Conservation (phyloP, 1,284 basidiomycete species). For the Malassezia vespertilionis region DNA sequence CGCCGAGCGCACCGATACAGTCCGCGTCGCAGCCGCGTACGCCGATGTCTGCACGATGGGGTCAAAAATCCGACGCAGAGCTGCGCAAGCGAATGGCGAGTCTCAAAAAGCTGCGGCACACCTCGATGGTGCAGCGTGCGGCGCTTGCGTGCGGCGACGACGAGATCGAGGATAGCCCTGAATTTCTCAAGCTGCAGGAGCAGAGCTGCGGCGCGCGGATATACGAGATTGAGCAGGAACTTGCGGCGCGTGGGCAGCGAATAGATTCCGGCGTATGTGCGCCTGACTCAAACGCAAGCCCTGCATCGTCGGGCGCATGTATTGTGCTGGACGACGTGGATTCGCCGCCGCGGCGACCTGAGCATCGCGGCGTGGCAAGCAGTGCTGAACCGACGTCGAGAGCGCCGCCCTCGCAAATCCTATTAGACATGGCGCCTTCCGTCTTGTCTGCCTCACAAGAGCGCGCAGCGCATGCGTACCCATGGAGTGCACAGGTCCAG, state of each 20-base stretch:
- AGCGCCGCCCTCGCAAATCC: too few species aligned
- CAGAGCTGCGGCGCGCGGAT: conserved; percentile 11
- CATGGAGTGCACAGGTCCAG: conserved; percentile 56
- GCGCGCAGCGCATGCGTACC: conserved; percentile 18
- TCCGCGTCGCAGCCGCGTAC: not conserved
- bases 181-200: conserved; percentile 17
- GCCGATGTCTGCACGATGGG: not conserved
- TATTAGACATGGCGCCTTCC: too few species aligned
- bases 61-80: conserved; percentile 4
- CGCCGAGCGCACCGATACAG: too few species aligned
- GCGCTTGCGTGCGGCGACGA: conserved; percentile 16
- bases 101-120: conserved; percentile 6
- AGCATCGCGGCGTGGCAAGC: too few species aligned
- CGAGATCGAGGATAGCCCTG: conserved; percentile 8
- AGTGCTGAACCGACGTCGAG: too few species aligned
- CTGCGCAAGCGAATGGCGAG: conserved; percentile 2
- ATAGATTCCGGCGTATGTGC: too few species aligned
- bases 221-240: conserved; percentile 9
- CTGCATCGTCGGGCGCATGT: too few species aligned
- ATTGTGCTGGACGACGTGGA: too few species aligned
- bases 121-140: conserved; percentile 13
- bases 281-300: too few species aligned
- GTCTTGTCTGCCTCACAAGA: too few species aligned
- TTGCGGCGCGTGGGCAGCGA: not conserved
- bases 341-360: too few species aligned